Percentiles rank a stretch among this genome's conserved stretches.
Evolutionary conservation across 2,329 filamentous ascomycete genomes (phyloP).

Genomic region (Neoscytalidium dimidiatum): DNA sequence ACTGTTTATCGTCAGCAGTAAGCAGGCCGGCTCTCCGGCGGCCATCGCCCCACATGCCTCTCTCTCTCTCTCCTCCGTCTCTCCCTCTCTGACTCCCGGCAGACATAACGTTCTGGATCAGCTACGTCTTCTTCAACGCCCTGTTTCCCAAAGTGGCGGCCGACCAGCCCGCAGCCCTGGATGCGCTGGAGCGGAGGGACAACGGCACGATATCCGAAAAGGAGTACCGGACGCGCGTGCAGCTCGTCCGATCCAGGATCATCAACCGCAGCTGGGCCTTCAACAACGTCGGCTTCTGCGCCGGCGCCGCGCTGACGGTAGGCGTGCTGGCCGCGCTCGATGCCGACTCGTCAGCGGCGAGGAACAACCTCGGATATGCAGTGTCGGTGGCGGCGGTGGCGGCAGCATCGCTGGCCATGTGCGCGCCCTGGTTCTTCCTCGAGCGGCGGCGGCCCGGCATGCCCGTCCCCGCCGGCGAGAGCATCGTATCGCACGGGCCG

Average conservation of each 20-base stretch:
- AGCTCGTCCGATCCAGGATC: slow-evolving; percentile 45
- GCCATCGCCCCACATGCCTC: no score
- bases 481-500: not conserved
- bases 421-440: slow-evolving; percentile 66
- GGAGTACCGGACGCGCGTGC: slow-evolving; percentile 66
- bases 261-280: slow-evolving; percentile 31
- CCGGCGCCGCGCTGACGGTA: slow-evolving; percentile 33
- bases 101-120: slow-evolving; percentile 54
- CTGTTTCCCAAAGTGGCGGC: slow-evolving; percentile 61
- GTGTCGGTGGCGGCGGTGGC: slow-evolving; percentile 66
- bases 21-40: not conserved
- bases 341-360: slow-evolving; percentile 58
- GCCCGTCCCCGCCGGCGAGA: slow-evolving; percentile 47
- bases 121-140: slow-evolving; percentile 31
- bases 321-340: slow-evolving; percentile 55
- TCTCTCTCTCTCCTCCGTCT: slow-evolving; percentile 30
- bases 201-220: slow-evolving; percentile 56
- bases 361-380: slow-evolving; percentile 67
- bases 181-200: slow-evolving; percentile 47
- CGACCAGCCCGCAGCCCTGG: slow-evolving; percentile 54
- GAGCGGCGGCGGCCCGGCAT: slow-evolving; percentile 66
- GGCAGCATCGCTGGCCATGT: slow-evolving; percentile 64
- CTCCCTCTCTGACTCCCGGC: slow-evolving; percentile 63
- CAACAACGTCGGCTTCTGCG: slow-evolving; percentile 29
- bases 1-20: slow-evolving; percentile 47